Evolutionary conservation across 495 filamentous ascomycete genomes (phyloP), one percentile per base, ranked within the genome.

Genomic region (Penicillium cosmopolitanum): DNA sequence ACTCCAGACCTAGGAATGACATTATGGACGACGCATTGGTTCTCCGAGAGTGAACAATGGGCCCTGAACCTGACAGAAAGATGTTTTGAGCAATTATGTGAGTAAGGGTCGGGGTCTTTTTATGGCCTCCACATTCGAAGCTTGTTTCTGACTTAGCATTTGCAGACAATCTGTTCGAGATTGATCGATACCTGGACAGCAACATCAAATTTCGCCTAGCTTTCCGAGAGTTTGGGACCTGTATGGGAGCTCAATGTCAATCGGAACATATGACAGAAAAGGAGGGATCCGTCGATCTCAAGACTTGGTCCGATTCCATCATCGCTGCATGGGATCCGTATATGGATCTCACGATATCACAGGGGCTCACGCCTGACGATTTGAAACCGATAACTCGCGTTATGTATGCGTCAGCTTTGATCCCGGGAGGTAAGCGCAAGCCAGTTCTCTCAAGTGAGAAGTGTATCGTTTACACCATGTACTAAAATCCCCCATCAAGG

Each of bases 361-460:
- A 63, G 12, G 58, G 62, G n/a, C 43, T 67, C 53, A 76, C 73
- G 8, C 74, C 80, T 5, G 76, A 82, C 35, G 81, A 83, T 44
- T 60, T 87, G 63, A 65, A 76, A 36, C 85, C 85, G 0, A 89
- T 89, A 47, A 86, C 84, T 25, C 64, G 78, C 53, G 85, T 84
- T 33, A 90, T 89, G 87, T 89, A 86, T 76, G 85, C 87, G 44
- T 73, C 86, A 5, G 86, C 85, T 50, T 62, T 88, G 65, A 77
- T 82, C 50, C 84, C 85, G 5, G 84, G 85, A 65, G 84, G 86
- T 87, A 52, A 82, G 82, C 77, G 16, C 9, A 13, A 43, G 13
- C 15, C 16, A 18, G n/a, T 7, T 18, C 15, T 42, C 11, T 12
- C 16, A 18, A 18, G 2, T 13, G n/a, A 11, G 11, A 33, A 7